Percentiles rank a stretch among this genome's conserved stretches.
phyloP scores from a whole-genome alignment of 176 grass and related monocot genomes.

The Avena atlantica region DNA sequence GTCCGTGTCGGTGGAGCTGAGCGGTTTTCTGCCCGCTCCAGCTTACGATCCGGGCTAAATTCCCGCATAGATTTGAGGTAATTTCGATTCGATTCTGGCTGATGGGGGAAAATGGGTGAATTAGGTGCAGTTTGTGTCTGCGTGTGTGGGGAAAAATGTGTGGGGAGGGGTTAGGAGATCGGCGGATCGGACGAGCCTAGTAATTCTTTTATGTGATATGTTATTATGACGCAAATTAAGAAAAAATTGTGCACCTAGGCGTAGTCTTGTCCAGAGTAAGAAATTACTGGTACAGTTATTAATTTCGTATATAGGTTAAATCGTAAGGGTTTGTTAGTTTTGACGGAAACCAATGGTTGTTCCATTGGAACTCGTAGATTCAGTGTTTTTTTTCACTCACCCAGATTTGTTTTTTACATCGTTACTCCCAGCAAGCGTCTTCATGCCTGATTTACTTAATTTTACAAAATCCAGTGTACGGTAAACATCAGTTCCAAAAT shows the following conservation, averaged over 20 bases:
- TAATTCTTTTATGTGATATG: not conserved
- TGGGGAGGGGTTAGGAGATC: too few relatives aligned
- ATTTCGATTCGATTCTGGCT: not conserved
- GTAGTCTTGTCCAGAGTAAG: not conserved
- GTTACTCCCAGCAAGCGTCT: not conserved
- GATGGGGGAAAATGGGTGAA: not conserved
- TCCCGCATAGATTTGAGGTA: conserved; percentile 23
- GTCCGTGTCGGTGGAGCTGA: not conserved
- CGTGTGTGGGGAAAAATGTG: too few relatives aligned
- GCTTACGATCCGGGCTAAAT: not conserved
- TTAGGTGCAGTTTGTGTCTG: not conserved
- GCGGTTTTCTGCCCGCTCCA: not conserved
- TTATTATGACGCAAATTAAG: not conserved
- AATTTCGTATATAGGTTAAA: not conserved
- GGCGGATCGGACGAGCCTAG: not conserved
- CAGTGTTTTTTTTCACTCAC: not conserved
- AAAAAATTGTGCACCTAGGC: not conserved
- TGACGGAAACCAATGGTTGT: not conserved
- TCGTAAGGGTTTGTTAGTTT: not conserved
- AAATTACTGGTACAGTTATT: not conserved
- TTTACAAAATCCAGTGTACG: not conserved
- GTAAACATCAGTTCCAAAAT: not conserved
- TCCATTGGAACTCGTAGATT: not conserved
- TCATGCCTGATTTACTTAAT: not conserved
- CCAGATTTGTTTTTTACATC: not conserved